Base-by-base conservation (phyloP, 2,329 filamentous ascomycete species). In the Neonectria coccinea region DNA sequence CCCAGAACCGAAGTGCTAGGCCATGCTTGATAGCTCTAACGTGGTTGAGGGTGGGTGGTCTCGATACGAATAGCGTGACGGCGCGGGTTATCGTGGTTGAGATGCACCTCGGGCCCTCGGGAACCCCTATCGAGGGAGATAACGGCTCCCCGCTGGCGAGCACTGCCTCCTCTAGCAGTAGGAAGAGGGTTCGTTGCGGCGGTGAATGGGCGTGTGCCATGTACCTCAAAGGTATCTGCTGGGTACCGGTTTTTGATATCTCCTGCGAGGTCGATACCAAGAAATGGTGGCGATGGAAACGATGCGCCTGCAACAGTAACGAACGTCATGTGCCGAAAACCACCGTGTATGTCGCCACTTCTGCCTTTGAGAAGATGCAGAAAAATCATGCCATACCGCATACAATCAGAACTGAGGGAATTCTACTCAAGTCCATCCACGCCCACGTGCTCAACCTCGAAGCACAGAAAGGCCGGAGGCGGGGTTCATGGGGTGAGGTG, bases 381-480 rank as follows among this genome's bases (percentile, higher is more conserved):
- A n/a, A 5, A 12, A n/a, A 51, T 51, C 48, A 33, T 14, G 27
- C 48, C 29, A 51, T 25, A 36, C 25, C 25, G 5, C 25, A 25
- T 25, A 25, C 29, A 31, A 33, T 4, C 56, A 53, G 25, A 22
- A n/a, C 33, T 47, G 42, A 36, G 22, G 16, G n/a, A 12, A 20
- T 42, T 31, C 7, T 4, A 5, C 2, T 20, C 16, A 4, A 53
- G 1, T 25, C 12, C 12, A 12, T 14, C 33, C 36, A 39, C 12
- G 16, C 25, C 59, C 51, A 59, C 65, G 65, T 67, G 55, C 59
- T 18, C 20, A 36, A 16, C 20, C 25, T n/a, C 33, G 33, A 11
- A 25, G 20, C 11, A 2, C 29, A 62, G 18, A 63, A 54, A 44
- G 62, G 45, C 27, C 31, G 11, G 18, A 52, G 48, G 36, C 36